These are phyloP conservation scores for Naganishia vishniacii DNA, from an alignment of 768 basidiomycete genomes.

Conservation along the genomic window DNA sequence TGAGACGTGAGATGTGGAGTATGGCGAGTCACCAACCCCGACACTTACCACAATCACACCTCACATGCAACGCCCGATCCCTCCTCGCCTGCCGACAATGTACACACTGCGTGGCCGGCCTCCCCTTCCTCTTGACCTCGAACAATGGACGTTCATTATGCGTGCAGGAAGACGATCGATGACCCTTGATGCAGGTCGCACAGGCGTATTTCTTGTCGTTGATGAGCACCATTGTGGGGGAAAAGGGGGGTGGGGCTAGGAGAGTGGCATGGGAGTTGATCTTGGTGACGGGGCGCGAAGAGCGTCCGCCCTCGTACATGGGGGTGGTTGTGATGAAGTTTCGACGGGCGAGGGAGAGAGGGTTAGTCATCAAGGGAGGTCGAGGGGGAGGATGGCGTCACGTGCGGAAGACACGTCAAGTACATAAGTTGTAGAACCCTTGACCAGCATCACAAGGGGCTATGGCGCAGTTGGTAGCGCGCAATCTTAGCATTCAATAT, in stretches of 20 bases:
- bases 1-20: too few species aligned
- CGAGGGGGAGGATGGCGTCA: neutral
- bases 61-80: slow-evolving; percentile 72
- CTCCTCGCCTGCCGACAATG: slow-evolving; percentile 53
- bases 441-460: neutral
- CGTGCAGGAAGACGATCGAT: slow-evolving; percentile 79
- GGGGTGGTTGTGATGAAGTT: neutral
- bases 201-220: slow-evolving; percentile 44
- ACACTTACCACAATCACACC: slow-evolving; percentile 61
- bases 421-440: neutral
- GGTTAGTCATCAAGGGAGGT: neutral
- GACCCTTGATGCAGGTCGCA: slow-evolving; percentile 89
- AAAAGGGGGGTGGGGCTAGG: neutral
- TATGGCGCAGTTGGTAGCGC: slow-evolving; percentile 4
- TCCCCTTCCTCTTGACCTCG: slow-evolving; percentile 87
- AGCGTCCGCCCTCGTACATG: too few species aligned
- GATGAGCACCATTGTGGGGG: slow-evolving; percentile 39
- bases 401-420: neutral
- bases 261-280: slow-evolving; percentile 2
- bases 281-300: too few species aligned
- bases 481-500: neutral
- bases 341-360: neutral
- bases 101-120: slow-evolving; percentile 83
- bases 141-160: slow-evolving; percentile 85
- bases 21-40: neutral